phyloP scores from a whole-genome alignment of 2,329 filamentous ascomycete species.

The Colletotrichum plurivorum region DNA sequence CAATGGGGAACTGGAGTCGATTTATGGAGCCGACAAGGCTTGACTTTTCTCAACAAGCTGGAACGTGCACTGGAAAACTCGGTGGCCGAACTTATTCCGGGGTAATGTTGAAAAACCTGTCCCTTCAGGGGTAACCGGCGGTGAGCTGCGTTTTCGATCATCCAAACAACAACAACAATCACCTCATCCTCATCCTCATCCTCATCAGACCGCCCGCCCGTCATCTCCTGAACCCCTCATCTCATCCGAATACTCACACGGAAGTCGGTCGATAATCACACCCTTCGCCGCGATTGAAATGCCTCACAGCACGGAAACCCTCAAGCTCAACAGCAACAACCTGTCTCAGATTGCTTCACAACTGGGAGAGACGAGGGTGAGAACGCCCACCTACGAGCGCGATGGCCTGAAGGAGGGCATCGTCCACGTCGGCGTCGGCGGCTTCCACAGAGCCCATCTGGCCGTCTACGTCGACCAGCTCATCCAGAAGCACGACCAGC shows the following conservation, averaged over 20 bases:
- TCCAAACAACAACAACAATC: slow-evolving; percentile 16
- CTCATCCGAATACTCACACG: background rate
- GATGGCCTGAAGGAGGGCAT: slow-evolving; percentile 65
- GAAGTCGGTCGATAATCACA: background rate
- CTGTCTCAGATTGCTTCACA: slow-evolving; percentile 34
- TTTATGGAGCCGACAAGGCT: slow-evolving; percentile 29
- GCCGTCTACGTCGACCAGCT: slow-evolving; percentile 66
- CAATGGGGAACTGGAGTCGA: slow-evolving; percentile 13
- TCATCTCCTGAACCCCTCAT: background rate
- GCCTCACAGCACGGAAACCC: slow-evolving; percentile 40
- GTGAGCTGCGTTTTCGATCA: slow-evolving; percentile 20
- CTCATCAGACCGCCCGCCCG: background rate
- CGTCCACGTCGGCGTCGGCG: slow-evolving; percentile 68
- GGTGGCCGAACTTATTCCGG: slow-evolving; percentile 31
- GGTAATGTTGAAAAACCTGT: slow-evolving; percentile 15
- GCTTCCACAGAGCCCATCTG: slow-evolving; percentile 68
- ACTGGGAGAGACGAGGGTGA: slow-evolving; percentile 37
- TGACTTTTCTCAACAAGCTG: slow-evolving; percentile 1
- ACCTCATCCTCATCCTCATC: background rate
- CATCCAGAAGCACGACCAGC: slow-evolving; percentile 60
- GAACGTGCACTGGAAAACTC: slow-evolving; percentile 15
- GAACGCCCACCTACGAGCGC: slow-evolving; percentile 60
- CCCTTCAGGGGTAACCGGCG: slow-evolving; percentile 30
- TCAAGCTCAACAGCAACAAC: slow-evolving; percentile 38
- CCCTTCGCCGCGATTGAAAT: slow-evolving; percentile 22